Conservation (phyloP, 208 protist genomes). For the Angomonas desouzai region DNA sequence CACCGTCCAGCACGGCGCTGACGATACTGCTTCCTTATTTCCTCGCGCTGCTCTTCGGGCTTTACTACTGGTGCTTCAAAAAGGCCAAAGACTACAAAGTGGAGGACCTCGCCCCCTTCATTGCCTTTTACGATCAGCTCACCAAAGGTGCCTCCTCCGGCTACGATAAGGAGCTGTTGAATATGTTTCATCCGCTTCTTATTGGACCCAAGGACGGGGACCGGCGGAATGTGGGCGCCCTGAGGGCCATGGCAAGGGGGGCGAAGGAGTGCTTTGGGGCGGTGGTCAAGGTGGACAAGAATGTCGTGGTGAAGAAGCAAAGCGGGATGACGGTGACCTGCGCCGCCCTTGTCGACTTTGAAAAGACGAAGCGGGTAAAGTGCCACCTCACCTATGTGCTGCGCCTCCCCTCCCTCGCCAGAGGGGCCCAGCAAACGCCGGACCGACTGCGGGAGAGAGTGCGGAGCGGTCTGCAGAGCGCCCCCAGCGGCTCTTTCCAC, state of each 20-base stretch:
- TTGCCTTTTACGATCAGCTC: constrained; percentile 62
- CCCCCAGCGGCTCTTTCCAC: constrained; percentile 40
- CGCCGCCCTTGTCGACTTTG: constrained; percentile 80
- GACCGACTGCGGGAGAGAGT: constrained; percentile 14
- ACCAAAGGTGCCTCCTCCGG: constrained; percentile 62
- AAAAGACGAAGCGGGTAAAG: constrained; percentile 44
- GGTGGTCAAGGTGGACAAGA: constrained; percentile 39
- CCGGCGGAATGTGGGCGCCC: constrained; percentile 39
- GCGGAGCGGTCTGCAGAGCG: not conserved
- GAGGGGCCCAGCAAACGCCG: constrained; percentile 18
- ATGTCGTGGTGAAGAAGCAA: constrained; percentile 43
- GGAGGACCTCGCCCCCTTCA: constrained; percentile 45
- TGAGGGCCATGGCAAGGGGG: constrained; percentile 80
- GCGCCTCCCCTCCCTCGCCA: constrained; percentile 21
- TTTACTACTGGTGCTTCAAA: constrained; percentile 49
- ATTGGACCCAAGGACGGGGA: constrained; percentile 29
- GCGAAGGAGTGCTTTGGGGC: constrained; percentile 48
- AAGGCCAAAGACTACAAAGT: constrained; percentile 27
- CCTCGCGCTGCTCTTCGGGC: constrained; percentile 28
- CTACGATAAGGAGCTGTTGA: constrained; percentile 69
- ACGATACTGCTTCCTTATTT: constrained; percentile 41
- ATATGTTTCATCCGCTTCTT: constrained; percentile 68
- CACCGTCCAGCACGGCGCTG: constrained; percentile 15
- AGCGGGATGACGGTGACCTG: constrained; percentile 52
- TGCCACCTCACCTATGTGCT: constrained; percentile 65